Percentiles rank a stretch among this genome's conserved stretches.
Evolutionary conservation across 2,329 filamentous ascomycete species (phyloP).

Genomic region (Hypoxylon sp.): DNA sequence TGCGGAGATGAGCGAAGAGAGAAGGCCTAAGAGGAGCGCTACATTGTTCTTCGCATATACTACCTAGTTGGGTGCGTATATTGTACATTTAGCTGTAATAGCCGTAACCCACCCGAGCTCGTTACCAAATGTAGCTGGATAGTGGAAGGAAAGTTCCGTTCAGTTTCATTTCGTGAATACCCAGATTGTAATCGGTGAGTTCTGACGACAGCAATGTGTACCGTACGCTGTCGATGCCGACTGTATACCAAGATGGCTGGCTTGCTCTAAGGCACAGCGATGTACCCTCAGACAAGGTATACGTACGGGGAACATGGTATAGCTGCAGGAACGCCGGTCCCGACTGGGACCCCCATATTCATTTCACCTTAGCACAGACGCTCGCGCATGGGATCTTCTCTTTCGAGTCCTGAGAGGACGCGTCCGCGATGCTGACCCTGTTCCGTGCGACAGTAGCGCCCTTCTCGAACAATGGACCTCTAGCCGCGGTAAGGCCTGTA

Average conservation of each 20-base stretch:
- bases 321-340: constrained; percentile 44
- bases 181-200: constrained; percentile 43
- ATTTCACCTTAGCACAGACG: constrained; percentile 39
- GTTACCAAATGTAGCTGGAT: constrained; percentile 41
- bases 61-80: constrained; percentile 7
- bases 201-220: constrained; percentile 34
- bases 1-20: constrained; percentile 44
- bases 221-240: constrained; percentile 20
- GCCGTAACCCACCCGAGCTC: constrained; percentile 43
- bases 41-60: constrained; percentile 12
- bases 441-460: constrained; percentile 31
- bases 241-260: constrained; percentile 21
- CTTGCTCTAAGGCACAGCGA: constrained; percentile 18
- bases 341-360: constrained; percentile 38
- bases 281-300: constrained; percentile 37
- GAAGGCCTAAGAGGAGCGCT: constrained; percentile 31
- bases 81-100: constrained; percentile 31
- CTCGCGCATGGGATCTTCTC: constrained; percentile 25
- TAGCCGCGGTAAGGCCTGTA: constrained; percentile 37
- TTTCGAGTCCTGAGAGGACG: constrained; percentile 36
- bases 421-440: constrained; percentile 28
- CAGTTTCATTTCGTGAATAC: constrained; percentile 39
- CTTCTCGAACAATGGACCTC: constrained; percentile 43
- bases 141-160: constrained; percentile 40
- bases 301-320: constrained; percentile 42